phyloP scores from a whole-genome alignment of 805 yeast species.

The Metschnikowia anglica region DNA sequence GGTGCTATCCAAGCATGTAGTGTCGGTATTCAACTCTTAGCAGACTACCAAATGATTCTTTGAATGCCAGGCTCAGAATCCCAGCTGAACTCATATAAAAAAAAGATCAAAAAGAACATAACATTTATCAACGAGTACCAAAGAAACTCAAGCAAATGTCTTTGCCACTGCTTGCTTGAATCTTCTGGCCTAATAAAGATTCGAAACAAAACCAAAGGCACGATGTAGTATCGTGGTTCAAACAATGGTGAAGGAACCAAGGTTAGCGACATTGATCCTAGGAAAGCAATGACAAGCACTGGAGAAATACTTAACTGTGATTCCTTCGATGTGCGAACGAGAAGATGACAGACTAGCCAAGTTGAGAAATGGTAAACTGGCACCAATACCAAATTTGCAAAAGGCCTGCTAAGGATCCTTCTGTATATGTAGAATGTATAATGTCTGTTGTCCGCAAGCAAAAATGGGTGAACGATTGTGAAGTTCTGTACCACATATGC shows the following conservation, averaged over 20 bases:
- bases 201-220: slow-evolving; percentile 79
- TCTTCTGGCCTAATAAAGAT: slow-evolving; percentile 38
- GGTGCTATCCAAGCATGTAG: no score
- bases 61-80: slow-evolving; percentile 57
- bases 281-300: slow-evolving; percentile 48
- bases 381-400: slow-evolving; percentile 49
- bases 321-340: slow-evolving; percentile 1
- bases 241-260: slow-evolving; percentile 87
- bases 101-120: slow-evolving; percentile 54
- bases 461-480: slow-evolving; percentile 83
- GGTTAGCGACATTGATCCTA: slow-evolving; percentile 55
- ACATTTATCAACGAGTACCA: slow-evolving; percentile 64
- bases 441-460: slow-evolving; percentile 93
- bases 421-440: slow-evolving; percentile 85
- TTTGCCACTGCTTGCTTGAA: slow-evolving; percentile 9
- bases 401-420: slow-evolving; percentile 52
- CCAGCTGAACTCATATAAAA: slow-evolving; percentile 68
- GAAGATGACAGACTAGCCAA: slow-evolving; percentile 26
- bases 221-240: slow-evolving; percentile 89
- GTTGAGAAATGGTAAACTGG: slow-evolving; percentile 71
- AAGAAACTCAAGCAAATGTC: slow-evolving; percentile 49
- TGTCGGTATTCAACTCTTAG: no score
- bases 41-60: slow-evolving; percentile 93
- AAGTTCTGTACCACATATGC: slow-evolving; percentile 51
- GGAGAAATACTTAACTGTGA: slow-evolving; percentile 22